Percentiles rank a stretch among this genome's conserved stretches.
These are phyloP conservation scores for Solanum infundibuliforme DNA, from an alignment of 257 asterid genomes.

Conservation along the genomic window DNA sequence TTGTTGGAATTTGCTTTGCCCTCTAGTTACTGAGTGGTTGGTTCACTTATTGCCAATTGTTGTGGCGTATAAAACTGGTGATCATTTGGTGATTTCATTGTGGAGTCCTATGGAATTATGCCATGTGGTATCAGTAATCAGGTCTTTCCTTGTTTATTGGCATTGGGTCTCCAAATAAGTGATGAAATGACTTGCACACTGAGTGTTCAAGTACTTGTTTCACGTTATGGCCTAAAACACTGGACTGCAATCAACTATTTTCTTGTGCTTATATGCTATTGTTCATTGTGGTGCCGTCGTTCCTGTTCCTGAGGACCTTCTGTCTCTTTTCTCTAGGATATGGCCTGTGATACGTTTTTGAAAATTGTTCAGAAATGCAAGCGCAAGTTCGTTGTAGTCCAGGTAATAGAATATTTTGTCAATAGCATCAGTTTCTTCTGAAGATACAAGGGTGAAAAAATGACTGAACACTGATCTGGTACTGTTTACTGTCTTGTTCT, in stretches of 20 bases:
- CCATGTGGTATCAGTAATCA: not conserved
- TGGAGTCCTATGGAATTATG: not conserved
- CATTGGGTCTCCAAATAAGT: not conserved
- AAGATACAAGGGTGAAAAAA: not conserved
- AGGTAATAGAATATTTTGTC: constrained; percentile 26
- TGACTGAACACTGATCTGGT: not conserved
- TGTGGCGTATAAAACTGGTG: not conserved
- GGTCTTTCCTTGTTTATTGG: not conserved
- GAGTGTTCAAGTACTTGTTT: not conserved
- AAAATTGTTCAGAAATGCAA: constrained; percentile 98
- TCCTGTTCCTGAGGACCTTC: not conserved
- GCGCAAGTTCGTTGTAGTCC: constrained; percentile 82
- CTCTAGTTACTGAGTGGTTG: not conserved
- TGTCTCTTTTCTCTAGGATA: constrained; percentile 48
- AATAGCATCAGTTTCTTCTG: not conserved
- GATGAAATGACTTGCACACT: not conserved
- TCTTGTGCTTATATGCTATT: not conserved
- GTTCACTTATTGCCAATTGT: not conserved
- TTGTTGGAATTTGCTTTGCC: not conserved
- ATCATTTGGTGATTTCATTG: not conserved
- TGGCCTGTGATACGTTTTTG: constrained; percentile 98
- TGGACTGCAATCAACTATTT: not conserved
- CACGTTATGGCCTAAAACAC: not conserved
- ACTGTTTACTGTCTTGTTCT: constrained; percentile 3
- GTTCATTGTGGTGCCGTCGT: not conserved